A percentile compares a stretch with the other conserved stretches of the same genome.
Conservation (phyloP, 2,329 filamentous ascomycete species). For the Neofusicoccum sp. region DNA sequence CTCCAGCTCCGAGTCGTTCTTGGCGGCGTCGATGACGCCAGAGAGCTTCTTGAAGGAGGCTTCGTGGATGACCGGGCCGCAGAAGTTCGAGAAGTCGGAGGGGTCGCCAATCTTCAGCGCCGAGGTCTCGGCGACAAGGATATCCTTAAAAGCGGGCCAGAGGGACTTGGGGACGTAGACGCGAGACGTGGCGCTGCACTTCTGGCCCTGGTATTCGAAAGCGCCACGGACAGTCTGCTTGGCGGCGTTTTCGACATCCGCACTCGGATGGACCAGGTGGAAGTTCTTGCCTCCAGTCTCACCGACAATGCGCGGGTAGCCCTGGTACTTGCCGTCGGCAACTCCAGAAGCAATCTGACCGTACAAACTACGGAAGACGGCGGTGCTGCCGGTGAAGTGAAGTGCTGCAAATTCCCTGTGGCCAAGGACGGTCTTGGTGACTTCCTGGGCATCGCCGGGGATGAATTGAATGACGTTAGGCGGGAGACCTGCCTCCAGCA, state of each 20-base stretch:
- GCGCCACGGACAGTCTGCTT: constrained; percentile 81
- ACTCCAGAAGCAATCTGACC: constrained; percentile 80
- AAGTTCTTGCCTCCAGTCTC: constrained; percentile 96
- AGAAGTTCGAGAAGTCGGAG: constrained; percentile 72
- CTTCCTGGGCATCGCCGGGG: constrained; percentile 79
- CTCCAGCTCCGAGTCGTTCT: constrained; percentile 69
- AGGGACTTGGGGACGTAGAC: constrained; percentile 74
- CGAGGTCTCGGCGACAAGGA: constrained; percentile 65
- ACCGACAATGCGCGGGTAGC: constrained; percentile 85
- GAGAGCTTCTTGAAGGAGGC: constrained; percentile 78
- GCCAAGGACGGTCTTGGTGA: constrained; percentile 73
- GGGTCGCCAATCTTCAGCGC: constrained; percentile 70
- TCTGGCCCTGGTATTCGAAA: constrained; percentile 89
- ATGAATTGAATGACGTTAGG: constrained; percentile 91
- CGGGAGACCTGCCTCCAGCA: constrained; percentile 87
- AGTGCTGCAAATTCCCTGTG: constrained; percentile 85
- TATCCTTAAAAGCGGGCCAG: constrained; percentile 69
- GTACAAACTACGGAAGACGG: constrained; percentile 85
- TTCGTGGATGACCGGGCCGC: constrained; percentile 83
- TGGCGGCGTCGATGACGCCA: constrained; percentile 75
- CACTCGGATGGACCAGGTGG: constrained; percentile 75
- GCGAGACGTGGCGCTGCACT: constrained; percentile 82
- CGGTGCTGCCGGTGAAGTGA: constrained; percentile 91
- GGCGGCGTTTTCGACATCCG: constrained; percentile 75
- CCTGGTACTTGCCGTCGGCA: constrained; percentile 75